Evolutionary conservation across 352 stramenopile genomes (phyloP).

Genomic region (Globisporangium uncinulatum): DNA sequence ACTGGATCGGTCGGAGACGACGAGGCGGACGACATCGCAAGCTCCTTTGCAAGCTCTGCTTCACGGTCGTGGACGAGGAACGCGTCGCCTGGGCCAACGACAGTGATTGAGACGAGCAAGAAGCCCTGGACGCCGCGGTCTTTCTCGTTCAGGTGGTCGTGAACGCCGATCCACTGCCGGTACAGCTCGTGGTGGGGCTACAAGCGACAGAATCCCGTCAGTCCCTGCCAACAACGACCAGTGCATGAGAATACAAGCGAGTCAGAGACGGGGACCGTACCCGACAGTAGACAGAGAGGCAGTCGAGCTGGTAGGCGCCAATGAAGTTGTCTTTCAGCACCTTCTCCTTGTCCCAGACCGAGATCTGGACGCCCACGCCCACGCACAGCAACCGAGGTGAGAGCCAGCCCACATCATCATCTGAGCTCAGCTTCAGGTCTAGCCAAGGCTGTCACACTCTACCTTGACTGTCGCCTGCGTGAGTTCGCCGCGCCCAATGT

Average conservation of each 20-base stretch:
- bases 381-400: background rate
- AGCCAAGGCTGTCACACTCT: background rate
- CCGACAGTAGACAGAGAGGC: slow-evolving; percentile 60
- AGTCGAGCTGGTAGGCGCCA: slow-evolving; percentile 81
- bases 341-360: slow-evolving; percentile 75
- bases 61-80: slow-evolving; percentile 66
- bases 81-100: slow-evolving; percentile 66
- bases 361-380: slow-evolving; percentile 29
- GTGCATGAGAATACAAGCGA: background rate
- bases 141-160: slow-evolving; percentile 82
- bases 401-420: too few relatives aligned
- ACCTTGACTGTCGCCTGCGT: slow-evolving; percentile 67
- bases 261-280: slow-evolving; percentile 18
- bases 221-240: background rate
- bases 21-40: slow-evolving; percentile 12
- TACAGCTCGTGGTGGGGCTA: slow-evolving; percentile 85
- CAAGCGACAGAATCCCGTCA: background rate
- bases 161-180: slow-evolving; percentile 87
- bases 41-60: slow-evolving; percentile 54
- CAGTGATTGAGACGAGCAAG: slow-evolving; percentile 55
- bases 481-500: slow-evolving; percentile 71
- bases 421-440: too few relatives aligned
- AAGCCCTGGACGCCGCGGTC: slow-evolving; percentile 84
- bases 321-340: slow-evolving; percentile 80
- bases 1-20: background rate